phyloP scores from a whole-genome alignment of 495 filamentous ascomycete species.

The Aspergillus saccharolyticus region DNA sequence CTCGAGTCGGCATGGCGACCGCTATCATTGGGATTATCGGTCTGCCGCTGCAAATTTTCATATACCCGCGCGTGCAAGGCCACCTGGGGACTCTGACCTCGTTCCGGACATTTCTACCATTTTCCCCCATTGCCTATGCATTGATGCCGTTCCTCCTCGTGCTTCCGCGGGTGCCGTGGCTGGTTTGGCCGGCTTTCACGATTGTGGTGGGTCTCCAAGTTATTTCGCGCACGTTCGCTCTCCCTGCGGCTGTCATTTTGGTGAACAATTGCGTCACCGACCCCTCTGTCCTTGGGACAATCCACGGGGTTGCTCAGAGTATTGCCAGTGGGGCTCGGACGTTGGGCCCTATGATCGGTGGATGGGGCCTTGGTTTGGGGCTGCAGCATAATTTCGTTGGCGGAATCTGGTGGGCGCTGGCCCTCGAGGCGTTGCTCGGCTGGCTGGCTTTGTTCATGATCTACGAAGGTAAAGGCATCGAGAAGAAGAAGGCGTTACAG shows the following conservation, averaged over 20 bases:
- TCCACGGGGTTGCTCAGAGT: slow-evolving; percentile 66
- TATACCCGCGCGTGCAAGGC: slow-evolving; percentile 60
- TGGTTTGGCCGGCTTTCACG: slow-evolving; percentile 56
- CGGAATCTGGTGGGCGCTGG: slow-evolving; percentile 64
- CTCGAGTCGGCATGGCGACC: slow-evolving; percentile 63
- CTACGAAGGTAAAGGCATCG: slow-evolving; percentile 48
- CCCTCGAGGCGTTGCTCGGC: slow-evolving; percentile 46
- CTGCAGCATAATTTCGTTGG: slow-evolving; percentile 62
- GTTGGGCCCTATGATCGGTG: slow-evolving; percentile 61
- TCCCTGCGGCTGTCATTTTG: slow-evolving; percentile 63
- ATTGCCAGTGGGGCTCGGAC: slow-evolving; percentile 56
- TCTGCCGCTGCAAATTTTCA: slow-evolving; percentile 61
- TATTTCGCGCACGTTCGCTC: slow-evolving; percentile 63
- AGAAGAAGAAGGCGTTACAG: slow-evolving; percentile 21
- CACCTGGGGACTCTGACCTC: slow-evolving; percentile 58
- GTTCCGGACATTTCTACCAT: slow-evolving; percentile 52
- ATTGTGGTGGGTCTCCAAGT: slow-evolving; percentile 63
- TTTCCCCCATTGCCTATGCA: slow-evolving; percentile 63
- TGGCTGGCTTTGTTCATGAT: slow-evolving; percentile 48
- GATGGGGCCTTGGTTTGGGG: slow-evolving; percentile 59
- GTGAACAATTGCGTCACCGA: slow-evolving; percentile 65
- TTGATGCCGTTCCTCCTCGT: slow-evolving; percentile 63
- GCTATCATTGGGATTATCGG: slow-evolving; percentile 66
- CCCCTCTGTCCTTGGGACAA: slow-evolving; percentile 56
- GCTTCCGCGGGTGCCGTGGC: slow-evolving; percentile 41